phyloP scores from a whole-genome alignment of 192 early-diverging fungal species.

The Gryganskiella cystojenkinii region DNA sequence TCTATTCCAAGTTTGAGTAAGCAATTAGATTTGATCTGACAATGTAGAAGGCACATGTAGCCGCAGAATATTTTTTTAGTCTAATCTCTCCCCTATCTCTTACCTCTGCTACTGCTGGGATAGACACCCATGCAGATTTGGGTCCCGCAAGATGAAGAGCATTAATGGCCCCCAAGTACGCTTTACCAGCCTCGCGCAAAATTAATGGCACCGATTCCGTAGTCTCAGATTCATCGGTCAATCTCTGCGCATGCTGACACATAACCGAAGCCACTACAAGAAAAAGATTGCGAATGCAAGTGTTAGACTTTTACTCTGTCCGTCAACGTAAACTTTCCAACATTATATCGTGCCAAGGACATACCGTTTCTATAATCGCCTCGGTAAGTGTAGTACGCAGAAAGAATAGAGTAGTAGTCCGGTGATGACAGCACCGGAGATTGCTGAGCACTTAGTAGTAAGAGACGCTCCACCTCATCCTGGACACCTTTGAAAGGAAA shows the following conservation, averaged over 20 bases:
- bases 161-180: slow-evolving; percentile 40
- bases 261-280: slow-evolving; percentile 26
- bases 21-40: too few species aligned
- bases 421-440: slow-evolving; percentile 13
- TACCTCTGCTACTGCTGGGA: slow-evolving; percentile 17
- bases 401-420: slow-evolving; percentile 21
- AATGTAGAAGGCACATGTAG: too few species aligned
- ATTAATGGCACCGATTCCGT: slow-evolving; percentile 8
- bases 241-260: slow-evolving; percentile 35
- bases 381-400: slow-evolving; percentile 28
- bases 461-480: slow-evolving; percentile 36
- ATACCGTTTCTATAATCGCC: slow-evolving; percentile 45
- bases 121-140: slow-evolving; percentile 25
- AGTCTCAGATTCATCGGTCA: slow-evolving; percentile 2
- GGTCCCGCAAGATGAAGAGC: slow-evolving; percentile 31
- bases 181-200: slow-evolving; percentile 1
- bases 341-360: too few species aligned
- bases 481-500: slow-evolving; percentile 34
- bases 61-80: too few species aligned
- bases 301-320: neutral
- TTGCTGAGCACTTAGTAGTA: slow-evolving; percentile 21
- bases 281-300: neutral
- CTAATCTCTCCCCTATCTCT: too few species aligned
- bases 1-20: slow-evolving; percentile 4
- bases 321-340: too few species aligned